Percentiles rank a stretch among this genome's conserved stretches.
phyloP scores from a whole-genome alignment of 768 basidiomycete species.

The Rhodosporidiobolus sp. region DNA sequence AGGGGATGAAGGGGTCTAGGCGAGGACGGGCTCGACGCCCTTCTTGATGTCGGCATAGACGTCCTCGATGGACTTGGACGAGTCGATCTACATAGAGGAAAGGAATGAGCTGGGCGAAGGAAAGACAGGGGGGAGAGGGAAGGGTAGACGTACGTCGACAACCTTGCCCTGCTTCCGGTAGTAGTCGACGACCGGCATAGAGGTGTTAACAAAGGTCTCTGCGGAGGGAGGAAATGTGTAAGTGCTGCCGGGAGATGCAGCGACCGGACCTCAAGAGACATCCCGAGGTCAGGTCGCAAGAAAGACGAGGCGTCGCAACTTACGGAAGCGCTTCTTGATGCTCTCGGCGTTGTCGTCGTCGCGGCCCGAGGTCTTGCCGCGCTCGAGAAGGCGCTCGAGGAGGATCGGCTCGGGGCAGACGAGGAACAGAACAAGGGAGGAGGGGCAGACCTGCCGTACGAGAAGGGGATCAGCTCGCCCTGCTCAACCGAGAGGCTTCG shows the following conservation, averaged over 20 bases:
- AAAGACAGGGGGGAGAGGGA: background rate
- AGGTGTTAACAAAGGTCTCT: slow-evolving; percentile 79
- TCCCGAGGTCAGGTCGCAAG: background rate
- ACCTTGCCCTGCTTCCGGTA: slow-evolving; percentile 69
- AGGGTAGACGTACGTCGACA: slow-evolving; percentile 60
- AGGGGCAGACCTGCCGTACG: slow-evolving; percentile 62
- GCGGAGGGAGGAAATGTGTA: background rate
- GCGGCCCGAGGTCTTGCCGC: slow-evolving; percentile 87
- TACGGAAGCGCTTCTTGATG: slow-evolving; percentile 95
- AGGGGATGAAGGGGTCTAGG: background rate
- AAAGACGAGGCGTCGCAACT: slow-evolving; percentile 44
- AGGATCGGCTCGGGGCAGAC: slow-evolving; percentile 83
- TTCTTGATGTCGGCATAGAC: slow-evolving; percentile 64
- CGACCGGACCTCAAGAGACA: background rate
- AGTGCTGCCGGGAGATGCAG: background rate
- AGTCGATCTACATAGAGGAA: slow-evolving; percentile 48
- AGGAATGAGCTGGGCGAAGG: background rate
- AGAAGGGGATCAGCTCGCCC: background rate
- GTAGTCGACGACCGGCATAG: slow-evolving; percentile 89
- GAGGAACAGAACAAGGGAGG: slow-evolving; percentile 79
- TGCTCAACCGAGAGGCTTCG: too few species aligned
- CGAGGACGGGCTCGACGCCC: slow-evolving; percentile 58
- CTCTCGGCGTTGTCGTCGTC: slow-evolving; percentile 94
- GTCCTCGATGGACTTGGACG: slow-evolving; percentile 60
- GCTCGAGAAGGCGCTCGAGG: slow-evolving; percentile 76